A percentile compares a stretch with the other conserved stretches of the same genome.
Evolutionary conservation across 2,329 filamentous ascomycete genomes (phyloP).

Genomic region (Apiospora hydei): DNA sequence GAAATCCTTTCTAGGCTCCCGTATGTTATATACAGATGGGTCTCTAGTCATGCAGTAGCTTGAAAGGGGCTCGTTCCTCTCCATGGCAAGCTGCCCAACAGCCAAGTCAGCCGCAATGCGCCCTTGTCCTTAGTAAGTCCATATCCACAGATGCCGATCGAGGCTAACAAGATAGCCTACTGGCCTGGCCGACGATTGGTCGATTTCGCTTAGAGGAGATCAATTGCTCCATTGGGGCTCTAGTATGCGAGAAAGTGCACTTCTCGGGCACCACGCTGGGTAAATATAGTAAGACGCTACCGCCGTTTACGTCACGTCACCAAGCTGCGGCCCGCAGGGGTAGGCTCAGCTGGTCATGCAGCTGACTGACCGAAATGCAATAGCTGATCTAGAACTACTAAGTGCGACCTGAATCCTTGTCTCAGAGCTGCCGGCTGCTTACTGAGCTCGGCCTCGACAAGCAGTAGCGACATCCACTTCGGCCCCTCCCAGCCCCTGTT

Average conservation of each 20-base stretch:
- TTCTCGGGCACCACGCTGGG: not conserved
- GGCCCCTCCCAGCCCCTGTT: not conserved
- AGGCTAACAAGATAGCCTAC: not conserved
- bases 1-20: not conserved
- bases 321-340: not conserved
- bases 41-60: too few relatives aligned
- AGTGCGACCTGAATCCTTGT: not conserved
- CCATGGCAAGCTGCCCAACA: not conserved
- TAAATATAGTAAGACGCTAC: conserved; percentile 1
- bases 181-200: not conserved
- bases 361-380: not conserved
- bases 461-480: not conserved
- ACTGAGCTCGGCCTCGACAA: not conserved
- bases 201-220: not conserved
- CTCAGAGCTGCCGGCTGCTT: not conserved
- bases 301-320: not conserved
- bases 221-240: not conserved
- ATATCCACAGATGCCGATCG: not conserved
- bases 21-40: not conserved
- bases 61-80: not conserved
- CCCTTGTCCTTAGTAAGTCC: not conserved
- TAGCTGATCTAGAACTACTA: not conserved
- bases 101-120: not conserved
- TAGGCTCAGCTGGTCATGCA: not conserved
- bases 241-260: not conserved